Percentiles rank a stretch among this genome's conserved stretches.
Evolutionary conservation across 257 asterid genomes (phyloP).

Genomic region (Nicotiana obtusifolia): DNA sequence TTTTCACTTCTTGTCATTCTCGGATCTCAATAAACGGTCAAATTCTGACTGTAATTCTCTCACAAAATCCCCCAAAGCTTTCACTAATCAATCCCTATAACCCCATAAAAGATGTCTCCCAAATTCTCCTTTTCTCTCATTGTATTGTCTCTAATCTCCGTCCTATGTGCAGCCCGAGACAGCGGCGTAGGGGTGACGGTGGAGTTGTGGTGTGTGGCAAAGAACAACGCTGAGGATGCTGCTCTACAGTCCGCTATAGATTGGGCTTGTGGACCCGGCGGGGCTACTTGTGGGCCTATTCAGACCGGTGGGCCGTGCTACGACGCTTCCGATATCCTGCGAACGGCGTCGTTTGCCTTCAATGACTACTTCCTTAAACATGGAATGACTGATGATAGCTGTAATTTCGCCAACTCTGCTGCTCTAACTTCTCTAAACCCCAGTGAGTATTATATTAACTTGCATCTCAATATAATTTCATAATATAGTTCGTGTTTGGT

Average conservation of each 20-base stretch:
- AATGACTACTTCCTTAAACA: conserved; percentile 61
- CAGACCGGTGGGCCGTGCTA: conserved; percentile 80
- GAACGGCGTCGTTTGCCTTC: conserved; percentile 79
- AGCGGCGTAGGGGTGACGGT: neutral
- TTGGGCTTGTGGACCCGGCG: conserved; percentile 36
- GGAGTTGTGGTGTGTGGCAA: conserved; percentile 14
- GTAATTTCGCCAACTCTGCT: conserved; percentile 58
- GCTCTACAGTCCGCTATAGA: conserved; percentile 7
- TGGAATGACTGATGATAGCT: conserved; percentile 53
- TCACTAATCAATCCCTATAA: neutral
- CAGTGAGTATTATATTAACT: conserved; percentile 29
- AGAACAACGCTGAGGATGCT: conserved; percentile 9
- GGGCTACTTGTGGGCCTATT: conserved; percentile 74
- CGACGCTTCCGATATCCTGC: conserved; percentile 55
- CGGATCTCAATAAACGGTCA: neutral
- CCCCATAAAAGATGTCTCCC: neutral
- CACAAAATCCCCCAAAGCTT: no score
- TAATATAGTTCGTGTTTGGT: neutral
- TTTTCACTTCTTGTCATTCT: neutral
- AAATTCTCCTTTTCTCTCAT: neutral
- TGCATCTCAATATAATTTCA: neutral
- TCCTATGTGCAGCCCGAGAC: neutral
- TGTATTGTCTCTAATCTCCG: neutral
- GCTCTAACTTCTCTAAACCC: conserved; percentile 78
- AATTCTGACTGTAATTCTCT: no score